Conservation (phyloP, 257 asterid genomes). For the Solanum raphanifolium region DNA sequence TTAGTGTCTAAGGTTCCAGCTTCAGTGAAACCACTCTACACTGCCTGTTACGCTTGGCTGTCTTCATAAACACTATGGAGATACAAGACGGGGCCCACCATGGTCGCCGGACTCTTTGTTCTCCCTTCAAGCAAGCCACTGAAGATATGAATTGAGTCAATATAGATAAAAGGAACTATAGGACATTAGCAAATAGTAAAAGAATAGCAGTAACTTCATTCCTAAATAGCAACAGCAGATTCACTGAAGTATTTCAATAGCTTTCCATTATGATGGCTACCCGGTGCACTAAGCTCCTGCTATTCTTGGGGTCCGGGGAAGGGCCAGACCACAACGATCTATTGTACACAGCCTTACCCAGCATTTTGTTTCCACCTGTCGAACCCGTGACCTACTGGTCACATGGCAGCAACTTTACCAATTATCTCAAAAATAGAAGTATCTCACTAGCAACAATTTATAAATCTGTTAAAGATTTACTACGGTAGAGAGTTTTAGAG, state of each 20-base stretch:
- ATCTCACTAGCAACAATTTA: background rate
- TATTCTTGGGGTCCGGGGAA: background rate
- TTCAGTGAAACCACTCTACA: slow-evolving; percentile 94
- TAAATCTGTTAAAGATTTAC: background rate
- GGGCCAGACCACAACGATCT: background rate
- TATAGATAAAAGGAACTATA: background rate
- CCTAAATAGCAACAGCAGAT: background rate
- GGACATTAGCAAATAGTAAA: background rate
- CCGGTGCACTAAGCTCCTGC: background rate
- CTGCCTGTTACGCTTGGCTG: slow-evolving; percentile 83
- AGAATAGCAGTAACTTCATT: background rate
- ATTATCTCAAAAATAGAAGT: background rate
- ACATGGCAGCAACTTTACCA: background rate
- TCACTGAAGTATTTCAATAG: background rate
- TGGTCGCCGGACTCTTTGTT: slow-evolving; percentile 76
- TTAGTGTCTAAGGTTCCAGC: slow-evolving; percentile 76
- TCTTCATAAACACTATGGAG: slow-evolving; percentile 48
- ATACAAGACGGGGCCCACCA: slow-evolving; percentile 98
- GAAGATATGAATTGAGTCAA: background rate
- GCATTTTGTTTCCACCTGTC: background rate
- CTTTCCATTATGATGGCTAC: background rate
- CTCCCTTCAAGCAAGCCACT: slow-evolving; percentile 99
- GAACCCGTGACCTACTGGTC: background rate
- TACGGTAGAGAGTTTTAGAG: background rate
- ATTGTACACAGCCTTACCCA: background rate